Conservation (phyloP, 129 eudicot genomes). For the Flaveria robusta region DNA sequence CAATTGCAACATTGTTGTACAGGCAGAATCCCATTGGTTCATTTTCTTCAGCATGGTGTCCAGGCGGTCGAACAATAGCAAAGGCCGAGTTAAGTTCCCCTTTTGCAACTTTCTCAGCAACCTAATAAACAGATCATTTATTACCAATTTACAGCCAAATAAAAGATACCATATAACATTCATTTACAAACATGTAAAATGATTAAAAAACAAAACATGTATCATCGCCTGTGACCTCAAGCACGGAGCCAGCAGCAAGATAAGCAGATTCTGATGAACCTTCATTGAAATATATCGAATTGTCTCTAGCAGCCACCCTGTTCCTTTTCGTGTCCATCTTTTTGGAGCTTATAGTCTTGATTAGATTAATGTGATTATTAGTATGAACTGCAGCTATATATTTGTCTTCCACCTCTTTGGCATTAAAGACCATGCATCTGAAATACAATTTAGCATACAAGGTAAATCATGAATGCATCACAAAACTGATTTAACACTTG, state of each 20-base stretch:
- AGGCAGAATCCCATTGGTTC: conserved; percentile 96
- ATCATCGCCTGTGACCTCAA: conserved; percentile 52
- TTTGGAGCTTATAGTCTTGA: conserved; percentile 69
- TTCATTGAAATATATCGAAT: conserved; percentile 83
- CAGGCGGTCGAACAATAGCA: conserved; percentile 99
- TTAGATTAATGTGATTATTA: conserved; percentile 59
- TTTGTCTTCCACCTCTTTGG: conserved; percentile 71
- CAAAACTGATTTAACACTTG: neutral
- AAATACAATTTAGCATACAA: conserved; percentile 12
- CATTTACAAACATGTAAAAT: neutral
- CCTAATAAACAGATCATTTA: conserved; percentile 41
- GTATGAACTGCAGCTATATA: conserved; percentile 77
- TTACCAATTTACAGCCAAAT: neutral
- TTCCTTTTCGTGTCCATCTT: conserved; percentile 43
- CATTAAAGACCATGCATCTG: conserved; percentile 75
- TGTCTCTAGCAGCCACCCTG: conserved; percentile 55
- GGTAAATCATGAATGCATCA: conserved; percentile 8
- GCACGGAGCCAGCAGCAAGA: conserved; percentile 94
- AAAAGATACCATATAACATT: too few species aligned
- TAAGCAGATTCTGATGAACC: conserved; percentile 95
- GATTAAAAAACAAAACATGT: neutral
- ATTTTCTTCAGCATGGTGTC: conserved; percentile 90
- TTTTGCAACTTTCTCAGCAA: conserved; percentile 81
- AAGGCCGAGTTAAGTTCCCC: conserved; percentile 88
- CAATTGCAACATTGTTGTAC: conserved; percentile 83